A percentile compares a stretch with the other conserved stretches of the same genome.
phyloP scores from a whole-genome alignment of 495 filamentous ascomycete species.

The Aspergillus egyptiacus region DNA sequence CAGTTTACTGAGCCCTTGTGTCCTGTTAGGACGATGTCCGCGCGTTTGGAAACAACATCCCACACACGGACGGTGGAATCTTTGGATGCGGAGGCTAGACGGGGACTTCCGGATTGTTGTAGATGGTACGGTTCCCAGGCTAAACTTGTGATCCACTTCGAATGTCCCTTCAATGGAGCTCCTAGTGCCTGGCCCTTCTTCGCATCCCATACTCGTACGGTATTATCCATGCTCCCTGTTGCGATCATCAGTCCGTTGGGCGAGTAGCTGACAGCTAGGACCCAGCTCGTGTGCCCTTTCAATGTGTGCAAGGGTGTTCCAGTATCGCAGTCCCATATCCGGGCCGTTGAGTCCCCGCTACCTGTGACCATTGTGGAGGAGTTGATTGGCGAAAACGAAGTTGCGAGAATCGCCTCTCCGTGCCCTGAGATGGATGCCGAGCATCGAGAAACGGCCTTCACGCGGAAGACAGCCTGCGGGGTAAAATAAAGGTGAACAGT shows the following conservation, averaged over 20 bases:
- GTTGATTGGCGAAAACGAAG: conserved; percentile 77
- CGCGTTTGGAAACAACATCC: conserved; percentile 71
- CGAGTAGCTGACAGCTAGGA: conserved; percentile 79
- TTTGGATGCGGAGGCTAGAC: conserved; percentile 83
- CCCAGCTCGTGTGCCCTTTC: conserved; percentile 92
- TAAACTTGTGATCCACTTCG: conserved; percentile 81
- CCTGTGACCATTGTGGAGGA: conserved; percentile 82
- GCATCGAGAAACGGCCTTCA: conserved; percentile 86
- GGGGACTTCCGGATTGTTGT: conserved; percentile 64
- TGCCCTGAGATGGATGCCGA: conserved; percentile 85
- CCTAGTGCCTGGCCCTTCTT: conserved; percentile 73
- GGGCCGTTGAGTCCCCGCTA: conserved; percentile 83
- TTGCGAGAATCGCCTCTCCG: conserved; percentile 83
- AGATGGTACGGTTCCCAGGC: conserved; percentile 94
- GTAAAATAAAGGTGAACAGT: conserved; percentile 73
- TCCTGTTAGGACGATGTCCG: conserved; percentile 75
- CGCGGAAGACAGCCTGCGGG: conserved; percentile 90
- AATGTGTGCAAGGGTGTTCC: conserved; percentile 84
- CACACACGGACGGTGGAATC: conserved; percentile 87
- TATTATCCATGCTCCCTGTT: conserved; percentile 92
- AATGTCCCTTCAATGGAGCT: conserved; percentile 77
- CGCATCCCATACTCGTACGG: conserved; percentile 84
- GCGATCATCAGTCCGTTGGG: conserved; percentile 77
- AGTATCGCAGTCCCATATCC: conserved; percentile 94
- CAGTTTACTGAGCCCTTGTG: conserved; percentile 86